Base-by-base conservation (phyloP, 306 rosid genomes). In the Carpinus fangiana region DNA sequence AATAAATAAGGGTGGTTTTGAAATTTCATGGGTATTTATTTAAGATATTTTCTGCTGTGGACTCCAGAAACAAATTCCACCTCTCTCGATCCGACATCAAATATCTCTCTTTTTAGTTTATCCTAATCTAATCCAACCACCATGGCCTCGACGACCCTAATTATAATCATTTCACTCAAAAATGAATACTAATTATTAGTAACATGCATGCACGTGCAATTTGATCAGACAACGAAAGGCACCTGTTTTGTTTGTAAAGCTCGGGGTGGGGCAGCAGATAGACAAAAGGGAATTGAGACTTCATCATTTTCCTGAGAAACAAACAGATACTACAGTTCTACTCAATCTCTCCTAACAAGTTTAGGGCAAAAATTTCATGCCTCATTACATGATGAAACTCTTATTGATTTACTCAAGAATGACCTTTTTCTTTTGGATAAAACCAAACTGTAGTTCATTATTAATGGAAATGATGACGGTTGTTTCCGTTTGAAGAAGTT, bases 181-280 rank as follows among this genome's bases (percentile, higher is more conserved):
- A 11, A 48, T 47, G 12, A 48, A 48, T 48, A 3, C 52, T 52
- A 52, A 5, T 52, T 13, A 5, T 52, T 13, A 52, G 57, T 4
- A 52, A 17, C 57, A 16, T 41, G 66, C 52, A 20, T 50, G 59
- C 46, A 20, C 38, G 46, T 60, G 36, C 41, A n/a, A 65, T 51
- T 66, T 76, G 80, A 67, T 67, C 53, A 67, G 81, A 55, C 81
- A 69, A 70, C 75, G 56, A 66, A n/a, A 77, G 17, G 17, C n/a
- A 12, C n/a, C 36, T 61, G 0, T 3, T 31, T 5, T 12, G 36
- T 13, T 26, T 4, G 3, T 20, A 21, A n/a, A 10, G 23, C 2
- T 20, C 6, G 14, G 0, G 43, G 45, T 31, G 69, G n/a, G 41
- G 4, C 43, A 7, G 11, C 43, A 7, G 20, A 62, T 62, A 7